Base-by-base conservation (phyloP, 176 grass and related monocot genomes). In the Thalia dealbata region DNA sequence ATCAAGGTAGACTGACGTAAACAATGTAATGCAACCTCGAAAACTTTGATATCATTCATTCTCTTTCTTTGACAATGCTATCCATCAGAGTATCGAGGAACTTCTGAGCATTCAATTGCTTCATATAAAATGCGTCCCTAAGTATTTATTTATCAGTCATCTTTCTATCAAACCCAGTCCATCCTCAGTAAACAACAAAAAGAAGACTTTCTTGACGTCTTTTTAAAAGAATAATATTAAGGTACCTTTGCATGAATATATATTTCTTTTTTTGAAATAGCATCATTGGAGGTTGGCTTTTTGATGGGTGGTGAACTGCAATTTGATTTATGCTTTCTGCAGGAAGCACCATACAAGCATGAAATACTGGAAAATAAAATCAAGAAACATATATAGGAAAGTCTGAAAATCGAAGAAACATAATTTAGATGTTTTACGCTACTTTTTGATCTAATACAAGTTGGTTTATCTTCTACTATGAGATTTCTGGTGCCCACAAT, bases 221-320 rank as follows among this genome's bases (percentile, higher is more conserved):
- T 7, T 23, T n/a, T n/a, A 58, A 58, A 58, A 58, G 54, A 58
- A 16, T 7, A 58, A 21, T 58, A n/a, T 58, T 58, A 60, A 16
- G 48, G 80, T 92, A 92, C 93, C 87, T 97, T 97, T 55, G 78
- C 65, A 90, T 92, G 89, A 75, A 97, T 97, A 76, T 86, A 97
- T 80, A 84, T 88, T 77, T 97, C 93, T 67, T 97, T 97, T 91
- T 78, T 97, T 71, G 82, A 78, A 79, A 92, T 83, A 72, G 83
- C 75, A 78, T 97, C 87, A 19, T 77, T 92, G 32, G 89, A 82
- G 54, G 87, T 86, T 79, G 93, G 89, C 69, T 97, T 97, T 74
- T 88, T 81, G 68, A 92, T 86, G 67, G 86, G 81, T 71, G 74
- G 79, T 78, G 78, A 76, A 72, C 74, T 73, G 25, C 63, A 70